Percentiles rank a stretch among this genome's conserved stretches.
These are phyloP conservation scores for Arachnomyces sp. DNA, from an alignment of 2,329 filamentous ascomycete genomes.

Conservation along the genomic window DNA sequence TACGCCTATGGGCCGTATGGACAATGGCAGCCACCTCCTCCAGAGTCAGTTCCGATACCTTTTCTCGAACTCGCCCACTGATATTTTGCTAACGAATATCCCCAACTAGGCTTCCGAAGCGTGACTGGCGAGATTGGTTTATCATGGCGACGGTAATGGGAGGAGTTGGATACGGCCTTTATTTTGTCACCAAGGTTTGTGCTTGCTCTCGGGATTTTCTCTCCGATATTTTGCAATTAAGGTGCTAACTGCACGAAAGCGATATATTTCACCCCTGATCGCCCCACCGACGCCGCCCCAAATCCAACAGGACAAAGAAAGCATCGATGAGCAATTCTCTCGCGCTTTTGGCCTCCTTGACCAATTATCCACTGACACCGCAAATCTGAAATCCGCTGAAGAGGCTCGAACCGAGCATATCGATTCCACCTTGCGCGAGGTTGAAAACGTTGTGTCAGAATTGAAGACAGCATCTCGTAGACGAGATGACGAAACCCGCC, in stretches of 20 bases:
- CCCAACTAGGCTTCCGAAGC: conserved; percentile 51
- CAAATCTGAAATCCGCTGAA: conserved; percentile 78
- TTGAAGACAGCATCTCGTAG: conserved; percentile 73
- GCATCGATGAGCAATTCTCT: conserved; percentile 87
- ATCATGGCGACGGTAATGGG: conserved; percentile 97
- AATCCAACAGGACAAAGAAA: conserved; percentile 85
- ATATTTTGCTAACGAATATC: neutral
- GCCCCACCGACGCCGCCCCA: conserved; percentile 89
- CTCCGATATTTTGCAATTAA: neutral
- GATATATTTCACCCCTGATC: conserved; percentile 85
- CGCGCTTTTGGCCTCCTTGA: conserved; percentile 86
- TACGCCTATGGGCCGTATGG: conserved; percentile 46
- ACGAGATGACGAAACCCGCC: conserved; percentile 78
- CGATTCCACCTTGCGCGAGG: conserved; percentile 70
- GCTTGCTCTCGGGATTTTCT: neutral
- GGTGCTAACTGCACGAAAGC: conserved; percentile 39
- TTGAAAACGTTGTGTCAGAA: conserved; percentile 73
- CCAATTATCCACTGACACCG: conserved; percentile 83
- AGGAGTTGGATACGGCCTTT: conserved; percentile 81
- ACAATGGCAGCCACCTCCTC: conserved; percentile 47
- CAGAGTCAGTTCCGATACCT: conserved; percentile 37
- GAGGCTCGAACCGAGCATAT: conserved; percentile 73
- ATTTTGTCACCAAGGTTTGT: conserved; percentile 71
- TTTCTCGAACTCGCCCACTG: neutral
- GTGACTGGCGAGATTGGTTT: conserved; percentile 98